phyloP scores from a whole-genome alignment of 768 basidiomycete species.

The Ephemerocybe angulata region DNA sequence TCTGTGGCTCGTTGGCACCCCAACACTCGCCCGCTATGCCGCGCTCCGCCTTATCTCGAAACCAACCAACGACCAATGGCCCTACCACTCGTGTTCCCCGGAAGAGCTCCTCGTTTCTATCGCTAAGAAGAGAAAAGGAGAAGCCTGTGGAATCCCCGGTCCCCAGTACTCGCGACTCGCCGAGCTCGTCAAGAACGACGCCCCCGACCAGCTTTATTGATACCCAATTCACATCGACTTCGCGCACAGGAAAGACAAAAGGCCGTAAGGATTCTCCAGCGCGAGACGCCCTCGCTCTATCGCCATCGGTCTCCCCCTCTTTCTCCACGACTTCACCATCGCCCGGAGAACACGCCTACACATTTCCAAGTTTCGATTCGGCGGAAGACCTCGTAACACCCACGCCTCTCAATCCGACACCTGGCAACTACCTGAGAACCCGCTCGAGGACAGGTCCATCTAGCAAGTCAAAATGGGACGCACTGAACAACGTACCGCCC shows the following conservation, averaged over 20 bases:
- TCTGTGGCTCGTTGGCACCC: conserved; percentile 5
- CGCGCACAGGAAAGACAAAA: not conserved
- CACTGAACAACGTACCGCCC: conserved; percentile 42
- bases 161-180: conserved; percentile 19
- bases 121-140: conserved; percentile 49
- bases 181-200: conserved; percentile 26
- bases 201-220: conserved; percentile 38
- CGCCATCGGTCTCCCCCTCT: not conserved
- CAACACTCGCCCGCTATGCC: conserved; percentile 24
- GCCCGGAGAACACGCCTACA: conserved; percentile 28
- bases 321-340: not conserved
- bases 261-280: conserved; percentile 5
- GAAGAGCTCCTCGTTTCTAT: conserved; percentile 56
- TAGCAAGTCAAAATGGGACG: conserved; percentile 40
- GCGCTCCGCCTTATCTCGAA: conserved; percentile 36
- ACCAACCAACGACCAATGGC: conserved; percentile 28
- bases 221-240: not conserved
- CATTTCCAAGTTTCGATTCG: conserved; percentile 40
- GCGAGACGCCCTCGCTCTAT: conserved; percentile 13
- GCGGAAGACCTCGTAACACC: conserved; percentile 24
- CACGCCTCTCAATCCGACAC: conserved; percentile 19
- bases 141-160: conserved; percentile 19
- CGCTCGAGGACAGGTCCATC: conserved; percentile 63
- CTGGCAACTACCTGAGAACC: conserved; percentile 38
- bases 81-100: conserved; percentile 41